Evolutionary conservation across 139 green algal species (phyloP).

Genomic region (Chlamydomonas sp.): DNA sequence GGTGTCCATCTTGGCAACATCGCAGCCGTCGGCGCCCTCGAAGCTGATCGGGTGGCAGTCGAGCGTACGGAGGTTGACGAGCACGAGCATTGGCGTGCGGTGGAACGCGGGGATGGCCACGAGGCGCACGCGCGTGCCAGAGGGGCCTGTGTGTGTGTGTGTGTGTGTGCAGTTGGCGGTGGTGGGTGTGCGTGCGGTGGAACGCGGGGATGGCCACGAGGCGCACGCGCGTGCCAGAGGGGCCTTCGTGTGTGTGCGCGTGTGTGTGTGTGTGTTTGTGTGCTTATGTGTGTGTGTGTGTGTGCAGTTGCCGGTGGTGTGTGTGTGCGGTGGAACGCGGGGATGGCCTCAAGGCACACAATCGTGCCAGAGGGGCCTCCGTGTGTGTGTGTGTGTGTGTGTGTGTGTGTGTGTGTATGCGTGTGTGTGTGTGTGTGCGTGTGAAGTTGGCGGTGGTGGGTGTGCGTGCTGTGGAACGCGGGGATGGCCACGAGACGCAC

Average conservation of each 20-base stretch:
- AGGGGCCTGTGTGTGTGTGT: background rate
- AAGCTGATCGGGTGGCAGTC: conserved; percentile 67
- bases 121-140: conserved; percentile 40
- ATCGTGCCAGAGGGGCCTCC: background rate
- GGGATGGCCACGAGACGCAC: conserved; percentile 17
- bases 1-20: background rate
- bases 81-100: conserved; percentile 58
- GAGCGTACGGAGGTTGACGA: conserved; percentile 83
- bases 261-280: too few relatives aligned
- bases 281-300: background rate
- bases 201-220: background rate
- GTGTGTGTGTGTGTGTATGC: too few relatives aligned
- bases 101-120: conserved; percentile 73
- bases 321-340: background rate
- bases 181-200: background rate
- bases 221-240: conserved; percentile 22
- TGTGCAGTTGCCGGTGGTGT: background rate
- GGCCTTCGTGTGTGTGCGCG: background rate
- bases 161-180: background rate
- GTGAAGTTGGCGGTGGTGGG: background rate
- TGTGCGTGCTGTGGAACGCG: background rate
- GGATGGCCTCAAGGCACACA: conserved; percentile 16
- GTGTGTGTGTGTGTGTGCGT: background rate
- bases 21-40: conserved; percentile 6
- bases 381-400: too few relatives aligned